phyloP scores from a whole-genome alignment of 306 rosid species.

The Corylus heterophylla region DNA sequence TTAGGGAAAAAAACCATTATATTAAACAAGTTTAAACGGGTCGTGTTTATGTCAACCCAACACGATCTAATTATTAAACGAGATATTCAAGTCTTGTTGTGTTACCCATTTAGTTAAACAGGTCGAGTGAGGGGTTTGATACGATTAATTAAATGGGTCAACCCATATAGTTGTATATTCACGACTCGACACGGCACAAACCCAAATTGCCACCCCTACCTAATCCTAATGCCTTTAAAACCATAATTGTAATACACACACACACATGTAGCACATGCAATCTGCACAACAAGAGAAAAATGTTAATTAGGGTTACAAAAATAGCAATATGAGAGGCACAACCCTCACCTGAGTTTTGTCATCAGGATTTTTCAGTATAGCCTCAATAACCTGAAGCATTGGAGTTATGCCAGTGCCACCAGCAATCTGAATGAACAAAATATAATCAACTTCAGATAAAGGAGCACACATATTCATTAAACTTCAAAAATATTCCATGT shows the following conservation, averaged over 20 bases:
- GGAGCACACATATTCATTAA: background rate
- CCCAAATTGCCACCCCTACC: background rate
- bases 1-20: too few species aligned
- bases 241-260: background rate
- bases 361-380: slow-evolving; percentile 87
- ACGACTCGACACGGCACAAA: too few species aligned
- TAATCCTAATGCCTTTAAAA: background rate
- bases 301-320: background rate
- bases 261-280: slow-evolving; percentile 13
- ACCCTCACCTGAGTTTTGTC: slow-evolving; percentile 80
- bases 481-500: background rate
- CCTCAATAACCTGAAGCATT: slow-evolving; percentile 96
- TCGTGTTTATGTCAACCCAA: too few species aligned
- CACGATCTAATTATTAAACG: too few species aligned
- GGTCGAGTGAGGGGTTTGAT: too few species aligned
- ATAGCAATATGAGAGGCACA: slow-evolving; percentile 23
- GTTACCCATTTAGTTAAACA: too few species aligned
- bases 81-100: too few species aligned
- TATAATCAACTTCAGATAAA: slow-evolving; percentile 17
- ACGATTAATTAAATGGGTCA: too few species aligned
- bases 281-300: slow-evolving; percentile 6
- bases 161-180: too few species aligned
- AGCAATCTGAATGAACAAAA: slow-evolving; percentile 65
- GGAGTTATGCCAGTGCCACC: slow-evolving; percentile 99
- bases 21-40: too few species aligned